Percentiles rank a stretch among this genome's conserved stretches.
These are phyloP conservation scores for Didymosphaeria variabile DNA, from an alignment of 2,329 filamentous ascomycete species.

Conservation along the genomic window DNA sequence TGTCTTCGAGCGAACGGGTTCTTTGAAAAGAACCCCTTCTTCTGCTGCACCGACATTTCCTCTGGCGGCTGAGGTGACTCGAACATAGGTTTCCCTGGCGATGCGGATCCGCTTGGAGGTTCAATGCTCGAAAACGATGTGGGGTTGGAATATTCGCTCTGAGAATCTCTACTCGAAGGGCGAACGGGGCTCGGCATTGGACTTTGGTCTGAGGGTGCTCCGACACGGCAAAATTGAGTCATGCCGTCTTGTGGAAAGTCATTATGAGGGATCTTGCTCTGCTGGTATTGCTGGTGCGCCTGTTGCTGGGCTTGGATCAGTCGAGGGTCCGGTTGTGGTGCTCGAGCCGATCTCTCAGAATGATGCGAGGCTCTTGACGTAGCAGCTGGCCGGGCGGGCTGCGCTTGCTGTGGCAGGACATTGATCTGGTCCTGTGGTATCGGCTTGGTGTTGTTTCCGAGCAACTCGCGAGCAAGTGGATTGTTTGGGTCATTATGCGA, in stretches of 20 bases:
- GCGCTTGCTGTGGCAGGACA: constrained; percentile 27
- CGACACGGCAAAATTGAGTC: constrained; percentile 93
- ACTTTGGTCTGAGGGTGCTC: constrained; percentile 73
- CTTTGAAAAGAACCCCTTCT: constrained; percentile 91
- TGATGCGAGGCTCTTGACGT: constrained; percentile 18
- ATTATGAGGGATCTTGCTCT: constrained; percentile 81
- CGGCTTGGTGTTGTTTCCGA: constrained; percentile 51
- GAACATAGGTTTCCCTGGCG: constrained; percentile 71
- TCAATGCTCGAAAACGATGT: constrained; percentile 91
- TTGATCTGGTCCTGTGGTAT: constrained; percentile 36
- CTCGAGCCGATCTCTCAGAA: constrained; percentile 25
- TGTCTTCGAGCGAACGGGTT: constrained; percentile 89
- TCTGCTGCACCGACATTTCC: constrained; percentile 66
- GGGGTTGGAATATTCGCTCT: constrained; percentile 89
- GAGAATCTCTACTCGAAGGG: constrained; percentile 84
- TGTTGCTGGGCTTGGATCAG: constrained; percentile 49
- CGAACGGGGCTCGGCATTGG: constrained; percentile 73
- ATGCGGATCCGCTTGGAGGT: constrained; percentile 75
- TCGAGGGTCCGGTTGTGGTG: constrained; percentile 45
- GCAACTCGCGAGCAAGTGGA: constrained; percentile 74
- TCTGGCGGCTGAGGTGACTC: constrained; percentile 40
- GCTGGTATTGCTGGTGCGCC: constrained; percentile 50
- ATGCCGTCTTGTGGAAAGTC: constrained; percentile 95
- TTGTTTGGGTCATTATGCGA: constrained; percentile 90
- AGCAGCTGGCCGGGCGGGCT: constrained; percentile 15